Percentiles rank a stretch among this genome's conserved stretches.
These are phyloP conservation scores for Alternaria triticina DNA, from an alignment of 2,329 filamentous ascomycete species.

Conservation along the genomic window DNA sequence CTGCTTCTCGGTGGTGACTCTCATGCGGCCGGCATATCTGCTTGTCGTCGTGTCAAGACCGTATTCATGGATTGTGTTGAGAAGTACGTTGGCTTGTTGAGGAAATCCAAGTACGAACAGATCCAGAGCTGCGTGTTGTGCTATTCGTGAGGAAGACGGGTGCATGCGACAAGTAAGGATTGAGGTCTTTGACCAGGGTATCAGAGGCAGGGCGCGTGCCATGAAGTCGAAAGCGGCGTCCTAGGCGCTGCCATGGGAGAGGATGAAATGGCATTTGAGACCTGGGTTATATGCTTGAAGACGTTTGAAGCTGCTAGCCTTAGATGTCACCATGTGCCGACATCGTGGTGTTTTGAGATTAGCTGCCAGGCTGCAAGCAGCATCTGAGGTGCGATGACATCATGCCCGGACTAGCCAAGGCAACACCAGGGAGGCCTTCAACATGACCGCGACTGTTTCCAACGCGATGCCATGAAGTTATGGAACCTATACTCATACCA, in stretches of 20 bases:
- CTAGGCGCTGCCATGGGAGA: no score
- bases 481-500: background rate
- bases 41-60: background rate
- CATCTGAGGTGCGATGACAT: background rate
- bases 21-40: no score
- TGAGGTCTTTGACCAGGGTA: slow-evolving; percentile 2
- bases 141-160: background rate
- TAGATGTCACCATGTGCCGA: background rate
- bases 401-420: background rate
- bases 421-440: background rate
- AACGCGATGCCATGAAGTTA: background rate
- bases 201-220: background rate
- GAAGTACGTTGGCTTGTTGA: background rate
- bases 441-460: background rate
- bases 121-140: slow-evolving; percentile 3
- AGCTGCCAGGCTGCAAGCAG: background rate
- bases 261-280: background rate
- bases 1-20: background rate
- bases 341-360: background rate
- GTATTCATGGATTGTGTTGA: background rate
- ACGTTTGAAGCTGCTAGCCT: background rate
- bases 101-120: slow-evolving; percentile 1
- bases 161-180: background rate
- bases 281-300: background rate
- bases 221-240: background rate